Percentiles rank a stretch among this genome's conserved stretches.
Conservation (phyloP, 1,139 yeast species). For the Debaryomycetaceae sp. region DNA sequence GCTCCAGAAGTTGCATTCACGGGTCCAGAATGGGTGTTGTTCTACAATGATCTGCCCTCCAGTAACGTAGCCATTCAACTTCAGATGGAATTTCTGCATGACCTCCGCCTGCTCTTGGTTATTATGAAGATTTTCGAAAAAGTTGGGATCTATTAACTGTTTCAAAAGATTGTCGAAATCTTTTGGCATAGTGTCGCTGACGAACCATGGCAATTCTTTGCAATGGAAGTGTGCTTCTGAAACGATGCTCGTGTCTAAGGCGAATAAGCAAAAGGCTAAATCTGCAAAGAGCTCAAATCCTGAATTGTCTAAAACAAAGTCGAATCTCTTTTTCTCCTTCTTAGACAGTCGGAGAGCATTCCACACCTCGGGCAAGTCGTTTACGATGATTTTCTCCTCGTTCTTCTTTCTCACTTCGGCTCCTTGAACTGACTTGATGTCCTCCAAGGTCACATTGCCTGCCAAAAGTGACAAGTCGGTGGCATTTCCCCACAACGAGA, state of each 20-base stretch:
- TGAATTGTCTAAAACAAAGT: constrained; percentile 87
- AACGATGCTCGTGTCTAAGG: constrained; percentile 68
- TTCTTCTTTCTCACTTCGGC: constrained; percentile 80
- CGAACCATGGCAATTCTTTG: constrained; percentile 95
- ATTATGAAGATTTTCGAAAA: constrained; percentile 49
- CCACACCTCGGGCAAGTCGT: constrained; percentile 76
- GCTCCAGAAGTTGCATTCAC: constrained; percentile 68
- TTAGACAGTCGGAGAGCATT: constrained; percentile 22
- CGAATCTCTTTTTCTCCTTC: constrained; percentile 50
- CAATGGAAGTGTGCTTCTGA: constrained; percentile 75
- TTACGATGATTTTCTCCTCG: constrained; percentile 76
- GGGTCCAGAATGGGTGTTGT: constrained; percentile 85
- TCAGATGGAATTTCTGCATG: constrained; percentile 42
- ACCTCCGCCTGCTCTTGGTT: constrained; percentile 19
- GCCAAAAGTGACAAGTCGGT: constrained; percentile 89
- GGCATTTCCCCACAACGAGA: constrained; percentile 97
- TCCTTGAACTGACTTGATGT: constrained; percentile 88
- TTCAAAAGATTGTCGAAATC: constrained; percentile 63
- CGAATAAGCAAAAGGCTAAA: constrained; percentile 66
- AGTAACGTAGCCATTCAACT: constrained; percentile 46
- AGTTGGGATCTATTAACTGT: constrained; percentile 51
- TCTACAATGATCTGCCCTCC: constrained; percentile 53
- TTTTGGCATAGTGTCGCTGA: constrained; percentile 85
- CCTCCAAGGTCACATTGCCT: constrained; percentile 74
- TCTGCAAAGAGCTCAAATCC: constrained; percentile 96